Evolutionary conservation across 805 yeast genomes (phyloP).

Genomic region (Kodamaea kakaduensis): DNA sequence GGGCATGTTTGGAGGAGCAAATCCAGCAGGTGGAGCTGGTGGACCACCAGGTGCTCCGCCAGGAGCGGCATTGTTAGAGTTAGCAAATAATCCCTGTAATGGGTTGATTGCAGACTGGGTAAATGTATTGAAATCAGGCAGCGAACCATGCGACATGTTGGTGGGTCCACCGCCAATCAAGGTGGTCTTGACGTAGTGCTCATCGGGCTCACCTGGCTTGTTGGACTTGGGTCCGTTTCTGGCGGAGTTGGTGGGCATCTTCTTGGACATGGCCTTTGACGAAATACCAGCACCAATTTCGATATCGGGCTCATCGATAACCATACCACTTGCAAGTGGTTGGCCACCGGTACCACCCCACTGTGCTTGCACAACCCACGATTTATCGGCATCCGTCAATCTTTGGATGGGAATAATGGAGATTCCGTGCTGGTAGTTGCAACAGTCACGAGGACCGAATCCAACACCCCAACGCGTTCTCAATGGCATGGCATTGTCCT

Average conservation of each 20-base stretch:
- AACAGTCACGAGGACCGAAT: constrained; percentile 97
- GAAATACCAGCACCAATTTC: constrained; percentile 94
- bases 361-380: constrained; percentile 86
- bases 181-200: constrained; percentile 35
- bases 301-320: constrained; percentile 95
- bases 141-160: constrained; percentile 32
- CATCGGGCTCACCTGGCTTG: constrained; percentile 54
- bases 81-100: constrained; percentile 44
- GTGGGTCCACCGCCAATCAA: constrained; percentile 16
- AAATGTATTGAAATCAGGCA: constrained; percentile 33
- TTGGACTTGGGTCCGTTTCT: constrained; percentile 83
- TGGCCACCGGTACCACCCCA: constrained; percentile 97
- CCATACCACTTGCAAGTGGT: constrained; percentile 72
- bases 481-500: constrained; percentile 58
- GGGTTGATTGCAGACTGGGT: constrained; percentile 40
- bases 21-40: constrained; percentile 7
- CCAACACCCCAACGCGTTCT: constrained; percentile 99
- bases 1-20: constrained; percentile 8
- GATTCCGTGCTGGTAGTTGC: constrained; percentile 88
- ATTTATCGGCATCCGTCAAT: constrained; percentile 88
- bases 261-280: constrained; percentile 84
- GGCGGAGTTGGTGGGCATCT: constrained; percentile 88
- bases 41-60: constrained; percentile 8
- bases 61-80: constrained; percentile 7
- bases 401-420: constrained; percentile 83